Evolutionary conservation across 2,329 filamentous ascomycete genomes (phyloP).

Genomic region (Trichoderma citrinoviride): DNA sequence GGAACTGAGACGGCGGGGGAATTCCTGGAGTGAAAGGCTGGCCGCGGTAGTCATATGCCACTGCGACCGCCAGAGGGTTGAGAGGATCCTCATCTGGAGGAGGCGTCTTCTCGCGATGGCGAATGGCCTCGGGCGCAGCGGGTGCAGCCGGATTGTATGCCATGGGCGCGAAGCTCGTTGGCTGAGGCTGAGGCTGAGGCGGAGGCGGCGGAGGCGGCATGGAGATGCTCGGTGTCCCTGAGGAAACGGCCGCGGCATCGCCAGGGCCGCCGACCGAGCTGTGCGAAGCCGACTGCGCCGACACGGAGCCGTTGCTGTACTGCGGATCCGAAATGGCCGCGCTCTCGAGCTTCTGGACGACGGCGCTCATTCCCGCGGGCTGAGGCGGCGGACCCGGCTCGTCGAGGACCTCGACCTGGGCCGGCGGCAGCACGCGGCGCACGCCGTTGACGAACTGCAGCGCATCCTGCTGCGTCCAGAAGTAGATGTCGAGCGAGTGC

Average conservation of each 20-base stretch:
- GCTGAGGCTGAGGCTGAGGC: slow-evolving; percentile 24
- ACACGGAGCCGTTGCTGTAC: slow-evolving; percentile 31
- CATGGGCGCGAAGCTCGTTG: slow-evolving; percentile 59
- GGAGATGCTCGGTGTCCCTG: slow-evolving; percentile 10
- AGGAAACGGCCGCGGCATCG: slow-evolving; percentile 19
- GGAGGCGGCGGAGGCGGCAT: slow-evolving; percentile 36
- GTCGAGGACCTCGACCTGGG: slow-evolving; percentile 62
- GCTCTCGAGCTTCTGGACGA: slow-evolving; percentile 72
- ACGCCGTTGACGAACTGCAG: slow-evolving; percentile 67
- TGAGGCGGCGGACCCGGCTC: slow-evolving; percentile 55
- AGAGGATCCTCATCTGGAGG: slow-evolving; percentile 64
- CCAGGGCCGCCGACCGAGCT: slow-evolving; percentile 6
- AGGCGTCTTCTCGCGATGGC: slow-evolving; percentile 75
- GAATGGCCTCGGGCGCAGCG: slow-evolving; percentile 67
- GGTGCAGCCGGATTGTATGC: slow-evolving; percentile 79
- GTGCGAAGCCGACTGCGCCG: slow-evolving; percentile 16
- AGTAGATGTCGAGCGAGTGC: slow-evolving; percentile 73
- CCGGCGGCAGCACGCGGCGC: slow-evolving; percentile 59
- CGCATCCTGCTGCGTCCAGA: slow-evolving; percentile 73
- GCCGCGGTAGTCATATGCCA: slow-evolving; percentile 55
- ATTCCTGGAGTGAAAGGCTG: slow-evolving; percentile 54
- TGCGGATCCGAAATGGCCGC: slow-evolving; percentile 63
- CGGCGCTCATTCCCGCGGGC: slow-evolving; percentile 57
- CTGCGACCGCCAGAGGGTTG: slow-evolving; percentile 57
- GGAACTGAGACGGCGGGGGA: slow-evolving; percentile 46